Conservation (phyloP, 2,329 filamentous ascomycete genomes). For the Penicillium decumbens region DNA sequence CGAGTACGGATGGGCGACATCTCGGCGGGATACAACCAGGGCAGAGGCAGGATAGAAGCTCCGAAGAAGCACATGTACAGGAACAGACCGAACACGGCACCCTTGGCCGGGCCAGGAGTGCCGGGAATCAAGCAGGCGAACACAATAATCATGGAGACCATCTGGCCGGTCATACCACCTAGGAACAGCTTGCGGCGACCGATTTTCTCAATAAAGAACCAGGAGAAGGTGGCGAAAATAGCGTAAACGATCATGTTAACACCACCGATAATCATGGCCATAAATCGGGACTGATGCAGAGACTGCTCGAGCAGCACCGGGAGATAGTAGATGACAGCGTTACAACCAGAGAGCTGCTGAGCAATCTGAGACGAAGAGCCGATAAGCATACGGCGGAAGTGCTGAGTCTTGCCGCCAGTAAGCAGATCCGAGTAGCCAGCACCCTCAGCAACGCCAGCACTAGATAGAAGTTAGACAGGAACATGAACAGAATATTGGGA, state of each 20-base stretch:
- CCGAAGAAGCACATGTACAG: constrained; percentile 66
- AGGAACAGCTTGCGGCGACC: constrained; percentile 45
- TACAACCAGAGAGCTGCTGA: constrained; percentile 50
- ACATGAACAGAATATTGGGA: not conserved
- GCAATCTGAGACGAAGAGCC: constrained; percentile 42
- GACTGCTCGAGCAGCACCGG: constrained; percentile 47
- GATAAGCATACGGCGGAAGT: constrained; percentile 40
- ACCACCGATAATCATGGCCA: constrained; percentile 51
- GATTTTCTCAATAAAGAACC: constrained; percentile 48
- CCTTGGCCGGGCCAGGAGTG: constrained; percentile 27
- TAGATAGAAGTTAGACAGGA: constrained; percentile 19
- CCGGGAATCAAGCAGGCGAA: constrained; percentile 38
- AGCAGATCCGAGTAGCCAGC: constrained; percentile 43
- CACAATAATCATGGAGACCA: constrained; percentile 38
- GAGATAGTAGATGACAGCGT: constrained; percentile 49
- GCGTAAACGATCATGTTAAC: constrained; percentile 49
- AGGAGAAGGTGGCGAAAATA: constrained; percentile 43
- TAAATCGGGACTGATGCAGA: constrained; percentile 38
- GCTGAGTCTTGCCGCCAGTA: constrained; percentile 38
- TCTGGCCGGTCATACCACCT: constrained; percentile 38
- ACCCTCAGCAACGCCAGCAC: constrained; percentile 55
- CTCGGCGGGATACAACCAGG: constrained; percentile 54
- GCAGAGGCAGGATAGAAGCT: constrained; percentile 60
- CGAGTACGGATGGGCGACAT: constrained; percentile 54
- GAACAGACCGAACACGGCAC: constrained; percentile 58